phyloP scores from a whole-genome alignment of 768 basidiomycete genomes.

The Favolaschia claudopus region DNA sequence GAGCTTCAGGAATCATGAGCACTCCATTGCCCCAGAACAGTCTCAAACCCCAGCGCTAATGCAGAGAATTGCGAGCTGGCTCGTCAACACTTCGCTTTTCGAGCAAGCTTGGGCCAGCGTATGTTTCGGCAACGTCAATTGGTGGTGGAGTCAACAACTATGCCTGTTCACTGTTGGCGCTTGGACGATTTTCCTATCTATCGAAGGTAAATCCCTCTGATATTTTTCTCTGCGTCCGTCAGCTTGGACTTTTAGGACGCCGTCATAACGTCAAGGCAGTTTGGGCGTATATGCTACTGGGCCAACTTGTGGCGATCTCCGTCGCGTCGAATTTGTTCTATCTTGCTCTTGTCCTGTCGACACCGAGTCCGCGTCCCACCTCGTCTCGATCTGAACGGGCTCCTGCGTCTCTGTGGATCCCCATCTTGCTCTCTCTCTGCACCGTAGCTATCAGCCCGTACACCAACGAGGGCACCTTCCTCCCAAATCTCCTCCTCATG shows the following conservation, averaged over 20 bases:
- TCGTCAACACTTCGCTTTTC: constrained; percentile 61
- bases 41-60: constrained; percentile 13
- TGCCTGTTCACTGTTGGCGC: constrained; percentile 66
- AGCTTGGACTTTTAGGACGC: constrained; percentile 35
- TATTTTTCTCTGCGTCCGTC: not conserved
- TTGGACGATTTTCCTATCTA: constrained; percentile 60
- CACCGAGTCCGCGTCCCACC: constrained; percentile 28
- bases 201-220: constrained; percentile 52
- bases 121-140: constrained; percentile 55
- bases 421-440: constrained; percentile 52
- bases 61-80: constrained; percentile 62
- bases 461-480: constrained; percentile 53
- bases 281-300: constrained; percentile 78
- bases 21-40: not conserved
- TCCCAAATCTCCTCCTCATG: constrained; percentile 67
- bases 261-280: constrained; percentile 52
- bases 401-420: constrained; percentile 44
- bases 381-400: not conserved
- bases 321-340: constrained; percentile 72
- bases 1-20: constrained; percentile 60
- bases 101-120: constrained; percentile 62
- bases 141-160: constrained; percentile 78
- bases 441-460: constrained; percentile 54
- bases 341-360: constrained; percentile 51
- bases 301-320: constrained; percentile 75